Conservation (phyloP, 176 grass and related monocot genomes). For the Ensete glaucum region DNA sequence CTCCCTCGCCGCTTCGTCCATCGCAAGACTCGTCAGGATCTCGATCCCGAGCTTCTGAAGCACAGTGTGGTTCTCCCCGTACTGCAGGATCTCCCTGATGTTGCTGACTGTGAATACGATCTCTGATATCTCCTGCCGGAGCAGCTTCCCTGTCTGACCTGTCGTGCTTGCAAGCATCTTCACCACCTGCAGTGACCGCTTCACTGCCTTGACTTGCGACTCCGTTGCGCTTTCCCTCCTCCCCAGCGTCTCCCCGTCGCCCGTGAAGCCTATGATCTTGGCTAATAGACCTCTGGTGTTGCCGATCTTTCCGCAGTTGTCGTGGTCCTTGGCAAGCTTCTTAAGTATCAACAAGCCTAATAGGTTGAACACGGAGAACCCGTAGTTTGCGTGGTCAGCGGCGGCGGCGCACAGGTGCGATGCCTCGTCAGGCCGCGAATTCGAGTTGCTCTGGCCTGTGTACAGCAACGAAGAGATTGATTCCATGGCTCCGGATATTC, state of each 20-base stretch:
- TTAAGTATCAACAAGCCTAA: conserved; percentile 69
- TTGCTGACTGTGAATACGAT: conserved; percentile 72
- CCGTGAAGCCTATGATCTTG: conserved; percentile 62
- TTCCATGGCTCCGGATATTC: conserved; percentile 26
- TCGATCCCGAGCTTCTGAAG: conserved; percentile 48
- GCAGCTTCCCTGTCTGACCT: conserved; percentile 36
- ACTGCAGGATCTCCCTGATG: conserved; percentile 55
- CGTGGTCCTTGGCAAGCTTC: conserved; percentile 60
- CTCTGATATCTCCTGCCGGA: conserved; percentile 45
- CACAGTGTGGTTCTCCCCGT: conserved; percentile 9
- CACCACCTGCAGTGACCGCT: conserved; percentile 56
- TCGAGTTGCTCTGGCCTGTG: conserved; percentile 2
- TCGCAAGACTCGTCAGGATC: conserved; percentile 54
- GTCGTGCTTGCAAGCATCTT: conserved; percentile 63
- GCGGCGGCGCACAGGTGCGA: not conserved
- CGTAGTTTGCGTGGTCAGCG: not conserved
- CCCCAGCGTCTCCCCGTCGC: conserved; percentile 1
- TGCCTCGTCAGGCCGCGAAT: not conserved
- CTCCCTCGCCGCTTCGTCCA: conserved; percentile 55
- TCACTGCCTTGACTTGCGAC: conserved; percentile 38
- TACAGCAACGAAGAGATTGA: conserved; percentile 25
- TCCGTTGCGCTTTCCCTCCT: not conserved
- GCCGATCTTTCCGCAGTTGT: conserved; percentile 65
- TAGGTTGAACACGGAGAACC: conserved; percentile 43
- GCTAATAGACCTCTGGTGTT: conserved; percentile 54